A percentile compares a stretch with the other conserved stretches of the same genome.
Evolutionary conservation across 768 basidiomycete species (phyloP).

Genomic region (Rhodotorula diobovata): DNA sequence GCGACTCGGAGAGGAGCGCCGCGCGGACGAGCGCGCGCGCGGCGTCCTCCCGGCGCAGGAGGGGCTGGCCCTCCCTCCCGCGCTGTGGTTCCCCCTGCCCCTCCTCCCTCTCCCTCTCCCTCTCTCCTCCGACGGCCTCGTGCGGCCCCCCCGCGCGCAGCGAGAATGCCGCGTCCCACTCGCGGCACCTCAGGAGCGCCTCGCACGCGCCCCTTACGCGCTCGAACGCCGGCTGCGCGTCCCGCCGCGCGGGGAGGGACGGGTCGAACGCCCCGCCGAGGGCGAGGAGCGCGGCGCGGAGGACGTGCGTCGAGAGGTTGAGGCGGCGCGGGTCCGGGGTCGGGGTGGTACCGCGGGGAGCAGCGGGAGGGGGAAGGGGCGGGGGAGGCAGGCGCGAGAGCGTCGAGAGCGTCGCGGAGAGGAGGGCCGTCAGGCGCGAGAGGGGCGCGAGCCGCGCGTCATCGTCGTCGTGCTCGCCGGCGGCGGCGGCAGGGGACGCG

Average conservation of each 20-base stretch:
- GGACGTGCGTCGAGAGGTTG: constrained; percentile 5
- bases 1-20: background rate
- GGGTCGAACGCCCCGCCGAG: background rate
- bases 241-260: too few relatives aligned
- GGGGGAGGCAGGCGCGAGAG: background rate
- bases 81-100: too few relatives aligned
- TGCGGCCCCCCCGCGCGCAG: too few relatives aligned
- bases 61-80: background rate
- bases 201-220: too few relatives aligned
- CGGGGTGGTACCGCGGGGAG: background rate
- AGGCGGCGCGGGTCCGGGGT: constrained; percentile 11
- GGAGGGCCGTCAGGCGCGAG: background rate
- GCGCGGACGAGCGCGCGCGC: background rate
- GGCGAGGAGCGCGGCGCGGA: background rate
- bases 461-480: too few relatives aligned
- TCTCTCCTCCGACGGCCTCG: background rate
- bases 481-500: background rate
- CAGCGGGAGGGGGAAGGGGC: too few relatives aligned
- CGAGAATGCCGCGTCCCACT: too few relatives aligned
- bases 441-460: background rate
- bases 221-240: too few relatives aligned
- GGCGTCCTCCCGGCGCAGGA: background rate
- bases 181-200: too few relatives aligned
- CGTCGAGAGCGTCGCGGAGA: constrained; percentile 4
- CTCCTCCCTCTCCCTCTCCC: too few relatives aligned